Evolutionary conservation across 2,329 filamentous ascomycete genomes (phyloP), one percentile per base, ranked within the genome.

Genomic region (Lecanosticta acicola): DNA sequence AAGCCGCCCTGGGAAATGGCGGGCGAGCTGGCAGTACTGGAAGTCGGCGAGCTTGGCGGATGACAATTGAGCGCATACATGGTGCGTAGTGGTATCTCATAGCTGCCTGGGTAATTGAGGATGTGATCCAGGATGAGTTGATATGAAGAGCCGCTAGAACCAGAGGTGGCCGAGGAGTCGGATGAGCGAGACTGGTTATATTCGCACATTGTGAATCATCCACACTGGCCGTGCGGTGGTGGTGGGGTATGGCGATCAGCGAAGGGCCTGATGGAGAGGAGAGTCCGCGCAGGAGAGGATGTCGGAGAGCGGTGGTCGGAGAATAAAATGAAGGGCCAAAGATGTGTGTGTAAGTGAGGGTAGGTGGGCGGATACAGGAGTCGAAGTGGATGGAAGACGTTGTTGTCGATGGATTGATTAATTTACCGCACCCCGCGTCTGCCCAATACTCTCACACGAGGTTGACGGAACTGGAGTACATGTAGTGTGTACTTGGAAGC

Each of bases 21-120:
- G 60, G 57, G 69, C 54, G 60, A 66, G 37, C 53, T 66, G 49
- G 53, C 59, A n/a, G 54, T 54, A 46, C 55, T 62, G 26, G 64
- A 64, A 3, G 62, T 63, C 7, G 67, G 61, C 32, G 42, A 46
- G n/a, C 68, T 65, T 41, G 70, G 73, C 14, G 78, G 73, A 14
- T 76, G 74, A 50, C 76, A 80, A 60, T 84, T 84, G 62, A 84
- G 71, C 19, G 76, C 75, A 68, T 83, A 84, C 77, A 84, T 83
- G 51, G 79, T 83, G 46, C 80, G 76, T 20, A 84, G 71, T 16
- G 81, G 81, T 24, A 84, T 78, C 57, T 84, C 81, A 59, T 84
- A 83, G 55, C 72, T 77, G 57, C 72, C 74, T 7, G 79, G 79
- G 59, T 83, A 80, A 47, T 76, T 74, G 43, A 82, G 66, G 46